A percentile compares a stretch with the other conserved stretches of the same genome.
Conservation (phyloP, 345 rosid species). For the Triadica sebifera region DNA sequence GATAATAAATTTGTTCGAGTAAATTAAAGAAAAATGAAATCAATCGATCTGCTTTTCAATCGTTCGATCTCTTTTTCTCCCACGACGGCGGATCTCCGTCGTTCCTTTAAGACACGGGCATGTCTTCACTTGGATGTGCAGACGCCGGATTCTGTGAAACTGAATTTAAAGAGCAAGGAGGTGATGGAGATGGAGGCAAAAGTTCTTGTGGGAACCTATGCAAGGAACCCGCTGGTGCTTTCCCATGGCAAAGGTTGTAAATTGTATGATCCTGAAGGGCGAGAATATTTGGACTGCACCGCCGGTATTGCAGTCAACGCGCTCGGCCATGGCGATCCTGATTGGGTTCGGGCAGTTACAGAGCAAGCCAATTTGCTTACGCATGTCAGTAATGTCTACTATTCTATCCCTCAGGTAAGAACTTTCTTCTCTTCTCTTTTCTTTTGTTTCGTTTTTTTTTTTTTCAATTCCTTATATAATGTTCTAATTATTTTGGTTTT, state of each 20-base stretch:
- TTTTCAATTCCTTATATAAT: no score
- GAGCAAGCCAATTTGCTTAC: conserved; percentile 68
- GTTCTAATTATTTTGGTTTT: no score
- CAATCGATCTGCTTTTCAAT: conserved; percentile 5
- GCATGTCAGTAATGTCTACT: conserved; percentile 76
- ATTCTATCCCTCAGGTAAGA: conserved; percentile 72
- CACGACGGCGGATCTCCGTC: background rate
- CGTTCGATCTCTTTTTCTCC: background rate
- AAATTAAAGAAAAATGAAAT: conserved; percentile 10
- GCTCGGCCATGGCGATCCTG: conserved; percentile 77
- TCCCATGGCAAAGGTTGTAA: conserved; percentile 72
- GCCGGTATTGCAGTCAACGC: conserved; percentile 87
- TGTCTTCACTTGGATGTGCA: conserved; percentile 32
- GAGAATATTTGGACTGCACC: conserved; percentile 71
- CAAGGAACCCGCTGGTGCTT: conserved; percentile 70
- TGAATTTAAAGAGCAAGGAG: conserved; percentile 37
- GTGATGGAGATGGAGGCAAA: conserved; percentile 61
- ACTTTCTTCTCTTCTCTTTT: background rate
- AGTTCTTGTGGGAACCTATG: conserved; percentile 71
- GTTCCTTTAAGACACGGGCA: conserved; percentile 1
- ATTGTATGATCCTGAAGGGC: conserved; percentile 70
- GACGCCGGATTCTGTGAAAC: conserved; percentile 18
- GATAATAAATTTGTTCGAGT: background rate
- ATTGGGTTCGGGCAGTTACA: conserved; percentile 67
- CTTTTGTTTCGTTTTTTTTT: background rate